Evolutionary conservation across 495 filamentous ascomycete genomes (phyloP).

Genomic region (Lophium mytilinum): DNA sequence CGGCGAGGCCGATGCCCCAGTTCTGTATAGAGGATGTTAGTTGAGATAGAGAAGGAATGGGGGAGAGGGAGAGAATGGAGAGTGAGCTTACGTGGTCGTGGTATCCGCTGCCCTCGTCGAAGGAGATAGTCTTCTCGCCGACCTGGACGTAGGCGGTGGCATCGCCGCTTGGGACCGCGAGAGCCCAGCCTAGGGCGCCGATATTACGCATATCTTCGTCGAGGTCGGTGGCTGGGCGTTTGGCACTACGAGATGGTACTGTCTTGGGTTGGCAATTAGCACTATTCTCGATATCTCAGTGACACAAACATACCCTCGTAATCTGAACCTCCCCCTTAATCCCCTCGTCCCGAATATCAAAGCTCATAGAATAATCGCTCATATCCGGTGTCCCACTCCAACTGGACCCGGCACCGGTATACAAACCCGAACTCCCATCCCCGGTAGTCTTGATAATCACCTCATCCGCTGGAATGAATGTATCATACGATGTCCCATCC

Average conservation of each 20-base stretch:
- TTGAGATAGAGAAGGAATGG: neutral
- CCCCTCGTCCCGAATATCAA: neutral
- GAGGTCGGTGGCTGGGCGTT: neutral
- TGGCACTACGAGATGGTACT: neutral
- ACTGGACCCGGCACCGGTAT: neutral
- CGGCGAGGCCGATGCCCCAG: conserved; percentile 1
- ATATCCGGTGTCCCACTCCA: neutral
- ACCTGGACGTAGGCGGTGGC: neutral
- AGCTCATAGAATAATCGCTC: neutral
- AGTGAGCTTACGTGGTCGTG: neutral
- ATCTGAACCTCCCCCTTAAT: neutral
- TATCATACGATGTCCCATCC: neutral
- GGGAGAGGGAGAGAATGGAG: neutral
- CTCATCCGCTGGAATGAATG: neutral
- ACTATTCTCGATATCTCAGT: no score
- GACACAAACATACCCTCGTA: neutral
- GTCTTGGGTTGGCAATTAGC: neutral
- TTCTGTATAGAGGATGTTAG: neutral
- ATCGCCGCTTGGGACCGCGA: neutral
- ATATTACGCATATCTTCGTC: neutral
- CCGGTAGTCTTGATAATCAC: neutral
- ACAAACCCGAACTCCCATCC: neutral
- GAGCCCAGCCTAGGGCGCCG: neutral
- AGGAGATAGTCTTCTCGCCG: neutral
- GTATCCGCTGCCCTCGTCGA: neutral